Base-by-base conservation (phyloP, 257 asterid species). In the Solanum phureja region DNA sequence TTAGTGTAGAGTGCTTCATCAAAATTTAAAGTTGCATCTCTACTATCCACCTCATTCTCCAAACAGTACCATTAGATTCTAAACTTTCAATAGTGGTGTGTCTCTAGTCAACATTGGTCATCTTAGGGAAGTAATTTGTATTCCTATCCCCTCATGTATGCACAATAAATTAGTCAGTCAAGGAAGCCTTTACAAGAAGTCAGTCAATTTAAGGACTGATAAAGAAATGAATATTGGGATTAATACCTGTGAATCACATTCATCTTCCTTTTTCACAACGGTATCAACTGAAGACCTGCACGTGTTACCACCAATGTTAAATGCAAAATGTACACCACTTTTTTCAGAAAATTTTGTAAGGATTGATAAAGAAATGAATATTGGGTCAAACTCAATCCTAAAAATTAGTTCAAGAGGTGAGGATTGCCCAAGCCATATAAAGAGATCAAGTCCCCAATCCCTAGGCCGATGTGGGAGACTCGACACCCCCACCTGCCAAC, bases 231-330 rank as follows among this genome's bases (percentile, higher is more conserved):
- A 56, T 19, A 56, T 56, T 56, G 64, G 24, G 64, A 56, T 56
- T 69, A 75, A 84, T 84, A 89, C 94, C 94, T 93, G 89, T 49
- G 91, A 62, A 87, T 87, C 87, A 87, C 79, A 76, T 75, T 77
- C 90, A 75, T 84, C 77, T 58, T 83, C 92, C 89, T 42, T 74
- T 87, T 90, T 84, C 64, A 85, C 83, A 18, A 72, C 87, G 72
- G 10, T 34, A 64, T 29, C 89, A 83, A 46, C 72, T 66, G 68
- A 29, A 66, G 33, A 31, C 33, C 33, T 31, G 33, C 33, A 31
- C 33, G 85, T 35, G 87, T 49, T 62, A 52, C 37, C 64, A 49
- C 24, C 73, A 34, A 58, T 11, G 14, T 11, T 37, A 19, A 16
- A 40, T 71, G 66, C 86, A 69, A 79, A 71, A 56, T 46, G 40